Percentiles rank a stretch among this genome's conserved stretches.
Evolutionary conservation across 2,329 filamentous ascomycete species (phyloP).

Genomic region (Aspergillus candidus): DNA sequence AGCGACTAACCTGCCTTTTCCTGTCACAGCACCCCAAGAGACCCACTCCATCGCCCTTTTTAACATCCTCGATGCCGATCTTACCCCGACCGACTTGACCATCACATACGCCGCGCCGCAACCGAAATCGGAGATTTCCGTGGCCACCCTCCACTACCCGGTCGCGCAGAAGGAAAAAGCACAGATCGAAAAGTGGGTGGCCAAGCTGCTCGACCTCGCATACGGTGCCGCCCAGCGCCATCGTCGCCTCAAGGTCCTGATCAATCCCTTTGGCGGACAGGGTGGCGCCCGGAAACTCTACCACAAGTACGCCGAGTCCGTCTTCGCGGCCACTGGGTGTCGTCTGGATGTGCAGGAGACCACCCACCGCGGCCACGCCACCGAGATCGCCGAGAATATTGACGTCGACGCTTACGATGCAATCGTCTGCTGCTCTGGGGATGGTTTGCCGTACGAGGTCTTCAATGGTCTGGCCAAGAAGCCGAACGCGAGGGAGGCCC

Average conservation of each 20-base stretch:
- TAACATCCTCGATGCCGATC: conserved; percentile 76
- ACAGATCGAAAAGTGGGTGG: conserved; percentile 56
- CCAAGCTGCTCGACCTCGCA: conserved; percentile 59
- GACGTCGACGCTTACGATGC: conserved; percentile 79
- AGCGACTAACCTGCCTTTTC: conserved; percentile 6
- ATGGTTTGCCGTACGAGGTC: conserved; percentile 85
- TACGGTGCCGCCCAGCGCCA: conserved; percentile 63
- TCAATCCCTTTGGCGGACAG: conserved; percentile 87
- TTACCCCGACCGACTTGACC: conserved; percentile 54
- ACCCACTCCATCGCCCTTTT: conserved; percentile 66
- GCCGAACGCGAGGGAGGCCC: conserved; percentile 64
- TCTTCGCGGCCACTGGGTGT: conserved; percentile 77
- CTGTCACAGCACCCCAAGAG: conserved; percentile 38
- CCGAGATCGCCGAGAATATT: conserved; percentile 66
- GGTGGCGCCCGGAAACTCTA: conserved; percentile 70
- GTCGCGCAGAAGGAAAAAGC: conserved; percentile 48
- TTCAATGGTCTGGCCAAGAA: conserved; percentile 86
- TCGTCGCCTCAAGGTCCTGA: conserved; percentile 77
- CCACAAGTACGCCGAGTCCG: conserved; percentile 66
- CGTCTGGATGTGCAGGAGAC: conserved; percentile 68
- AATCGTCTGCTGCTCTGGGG: conserved; percentile 82
- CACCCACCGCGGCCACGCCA: conserved; percentile 66
- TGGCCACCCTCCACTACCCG: conserved; percentile 56
- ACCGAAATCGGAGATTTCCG: conserved; percentile 55
- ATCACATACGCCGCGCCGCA: conserved; percentile 65